Conservation (phyloP, 2,329 filamentous ascomycete species). For the Xylariaceae sp. region DNA sequence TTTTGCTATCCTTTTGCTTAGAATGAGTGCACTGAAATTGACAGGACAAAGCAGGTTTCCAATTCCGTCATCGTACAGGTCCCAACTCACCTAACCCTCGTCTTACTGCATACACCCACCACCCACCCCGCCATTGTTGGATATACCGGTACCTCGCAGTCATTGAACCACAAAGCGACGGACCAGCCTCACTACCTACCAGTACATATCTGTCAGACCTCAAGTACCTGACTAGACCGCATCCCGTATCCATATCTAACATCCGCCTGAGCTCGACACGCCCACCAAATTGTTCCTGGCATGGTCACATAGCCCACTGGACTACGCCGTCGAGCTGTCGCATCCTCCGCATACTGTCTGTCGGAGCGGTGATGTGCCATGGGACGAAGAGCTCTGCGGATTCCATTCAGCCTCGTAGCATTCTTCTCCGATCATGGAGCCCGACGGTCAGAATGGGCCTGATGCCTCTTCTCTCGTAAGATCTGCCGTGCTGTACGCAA, state of each 20-base stretch:
- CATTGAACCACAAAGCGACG: too few relatives aligned
- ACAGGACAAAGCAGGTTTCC: neutral
- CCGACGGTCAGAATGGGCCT: conserved; percentile 51
- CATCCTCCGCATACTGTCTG: too few relatives aligned
- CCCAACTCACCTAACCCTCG: neutral
- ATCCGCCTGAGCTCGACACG: too few relatives aligned
- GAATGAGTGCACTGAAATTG: too few relatives aligned
- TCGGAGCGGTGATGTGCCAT: neutral
- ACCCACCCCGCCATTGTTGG: neutral
- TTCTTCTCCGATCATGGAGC: conserved; percentile 33
- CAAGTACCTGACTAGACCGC: neutral
- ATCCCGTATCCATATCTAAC: neutral
- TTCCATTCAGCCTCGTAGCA: neutral
- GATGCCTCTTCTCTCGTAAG: conserved; percentile 74
- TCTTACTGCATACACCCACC: neutral
- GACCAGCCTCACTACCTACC: too few relatives aligned
- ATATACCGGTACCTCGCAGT: too few relatives aligned
- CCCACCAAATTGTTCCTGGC: too few relatives aligned
- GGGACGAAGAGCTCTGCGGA: neutral
- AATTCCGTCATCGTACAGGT: too few relatives aligned
- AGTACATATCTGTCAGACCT: too few relatives aligned
- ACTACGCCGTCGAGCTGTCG: too few relatives aligned
- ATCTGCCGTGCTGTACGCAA: conserved; percentile 13
- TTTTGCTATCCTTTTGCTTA: too few relatives aligned
- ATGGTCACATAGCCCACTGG: too few relatives aligned